Evolutionary conservation across 2,329 filamentous ascomycete genomes (phyloP), one percentile per base, ranked within the genome.

Genomic region (Fonsecaea pedrosoi): DNA sequence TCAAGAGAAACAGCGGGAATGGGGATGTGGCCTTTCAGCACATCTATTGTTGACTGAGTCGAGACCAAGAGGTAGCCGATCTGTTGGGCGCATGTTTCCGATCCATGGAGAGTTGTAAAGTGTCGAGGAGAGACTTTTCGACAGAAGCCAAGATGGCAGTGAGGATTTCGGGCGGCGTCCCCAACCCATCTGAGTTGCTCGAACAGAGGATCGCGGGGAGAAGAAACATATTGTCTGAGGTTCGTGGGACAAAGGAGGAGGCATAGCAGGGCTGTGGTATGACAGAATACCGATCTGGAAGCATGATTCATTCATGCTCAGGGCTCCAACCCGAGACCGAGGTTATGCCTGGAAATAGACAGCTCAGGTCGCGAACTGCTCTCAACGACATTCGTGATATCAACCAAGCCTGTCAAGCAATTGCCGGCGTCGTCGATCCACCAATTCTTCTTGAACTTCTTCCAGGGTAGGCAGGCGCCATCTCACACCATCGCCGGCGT

Each of bases 371-470:
- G 54, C 15, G 32, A 13, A 48, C 21, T 35, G 45, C 21, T 2
- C 25, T 50, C 45, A 30, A 56, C n/a, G 10, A 45, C 6, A 30
- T 32, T 34, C 37, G 7, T 54, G n/a, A 57, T 56, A 40, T 70
- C 62, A 73, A 21, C 62, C 66, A 54, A 96, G 84, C 81, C 95
- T 94, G 74, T 97, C 92, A 72, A 99, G 81, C 69, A 99, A 81
- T 77, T 90, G 92, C 79, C 89, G 86, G 77, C 92, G 88, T 79
- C 94, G 87, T 79, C 94, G 85, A 72, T 97, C 93, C 62, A 99
- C 86, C 73, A 99, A 81, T 79, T 98, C 95, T 75, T 94, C 88
- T 79, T 97, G 92, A n/a, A 98, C 94, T 77, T 98, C 92, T 21
- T 96, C 92, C 64, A 92, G 80, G 4, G 91, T 94, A 8, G 95